Evolutionary conservation across 75 land plant genomes (phyloP), one percentile per base, ranked within the genome.

Genomic region (Cupressus sempervirens): DNA sequence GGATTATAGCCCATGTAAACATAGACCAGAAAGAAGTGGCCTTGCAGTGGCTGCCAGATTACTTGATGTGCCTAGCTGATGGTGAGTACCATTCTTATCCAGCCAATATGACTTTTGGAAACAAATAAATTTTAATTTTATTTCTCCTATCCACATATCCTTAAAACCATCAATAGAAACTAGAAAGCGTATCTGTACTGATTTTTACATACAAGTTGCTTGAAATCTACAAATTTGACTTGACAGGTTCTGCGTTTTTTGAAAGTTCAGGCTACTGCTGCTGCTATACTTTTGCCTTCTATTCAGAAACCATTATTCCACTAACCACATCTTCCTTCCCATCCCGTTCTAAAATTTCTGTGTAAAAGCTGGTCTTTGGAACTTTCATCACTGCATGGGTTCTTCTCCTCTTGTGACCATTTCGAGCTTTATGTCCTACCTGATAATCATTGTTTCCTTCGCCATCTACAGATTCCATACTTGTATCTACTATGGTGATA

Each of bases 311-410:
- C 52, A 45, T 20, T 79, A 79, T 45, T 79, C 81, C 81, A 26
- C 26, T 79, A 45, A 45, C 81, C 81, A 79, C 48, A 41, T 79
- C 50, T 45, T 79, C 81, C 81, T 45, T 43, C 10, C 46, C 29
- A 26, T 79, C 52, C 81, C 26, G 81, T 4, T 29, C 81, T 40
- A 79, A 45, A 79, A 26, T 79, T 79, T 79, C 81, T 79, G 81
- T 23, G 52, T 43, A 79, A 45, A 79, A 79, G 16, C 81, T 50
- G 45, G 48, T 45, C 52, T 79, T 79, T 45, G 81, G 81, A 29
- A 79, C 81, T 40, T 79, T 79, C 81, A 79, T 79, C 15, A 79
- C 48, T 45, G 81, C 81, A 79, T 79, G 81, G 81, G 81, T 79
- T 79, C 48, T 79, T n/a, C 81, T 79, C 81, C 81, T 79, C 81